phyloP scores from a whole-genome alignment of 306 rosid genomes.

The Malus fusca region DNA sequence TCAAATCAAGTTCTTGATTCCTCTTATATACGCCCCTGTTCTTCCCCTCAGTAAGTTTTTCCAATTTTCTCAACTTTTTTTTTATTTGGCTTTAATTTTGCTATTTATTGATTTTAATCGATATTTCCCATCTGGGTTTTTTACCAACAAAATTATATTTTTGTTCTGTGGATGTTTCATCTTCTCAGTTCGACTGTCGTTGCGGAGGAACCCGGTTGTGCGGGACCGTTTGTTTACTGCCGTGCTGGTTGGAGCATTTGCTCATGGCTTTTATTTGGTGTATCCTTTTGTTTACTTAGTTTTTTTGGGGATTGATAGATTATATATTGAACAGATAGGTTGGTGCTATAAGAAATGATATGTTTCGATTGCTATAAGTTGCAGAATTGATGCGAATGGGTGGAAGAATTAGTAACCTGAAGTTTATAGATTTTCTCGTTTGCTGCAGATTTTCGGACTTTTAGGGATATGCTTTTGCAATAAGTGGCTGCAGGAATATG shows the following conservation, averaged over 20 bases:
- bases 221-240: conserved; percentile 83
- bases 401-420: not conserved
- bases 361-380: not conserved
- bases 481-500: not conserved
- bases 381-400: not conserved
- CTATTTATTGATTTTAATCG: not conserved
- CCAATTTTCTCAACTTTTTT: not conserved
- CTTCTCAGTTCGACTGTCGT: conserved; percentile 66
- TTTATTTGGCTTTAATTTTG: not conserved
- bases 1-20: conserved; percentile 72
- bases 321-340: not conserved
- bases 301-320: not conserved
- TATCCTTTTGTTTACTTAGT: conserved; percentile 52
- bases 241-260: conserved; percentile 80
- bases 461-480: too few species aligned
- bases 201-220: conserved; percentile 72
- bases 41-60: conserved; percentile 76
- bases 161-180: conserved; percentile 4
- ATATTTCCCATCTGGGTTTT: not conserved
- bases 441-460: not conserved
- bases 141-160: not conserved
- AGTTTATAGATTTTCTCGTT: not conserved
- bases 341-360: not conserved
- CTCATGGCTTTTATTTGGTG: conserved; percentile 82
- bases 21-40: conserved; percentile 84